Evolutionary conservation across 345 rosid genomes (phyloP).

Genomic region (Toxicodendron radicans): DNA sequence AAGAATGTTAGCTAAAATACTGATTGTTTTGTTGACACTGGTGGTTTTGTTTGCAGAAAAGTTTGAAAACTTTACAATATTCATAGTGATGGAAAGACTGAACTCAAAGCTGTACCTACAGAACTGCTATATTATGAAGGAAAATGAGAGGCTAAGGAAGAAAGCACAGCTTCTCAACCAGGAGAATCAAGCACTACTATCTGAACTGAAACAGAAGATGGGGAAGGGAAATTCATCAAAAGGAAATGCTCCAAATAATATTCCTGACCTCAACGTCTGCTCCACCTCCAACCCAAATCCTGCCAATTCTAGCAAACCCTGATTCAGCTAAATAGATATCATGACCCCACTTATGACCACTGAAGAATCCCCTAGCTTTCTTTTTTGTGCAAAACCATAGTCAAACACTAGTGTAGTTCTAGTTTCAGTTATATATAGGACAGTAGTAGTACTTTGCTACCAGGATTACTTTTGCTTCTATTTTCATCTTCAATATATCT

Average conservation of each 20-base stretch:
- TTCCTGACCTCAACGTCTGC: slow-evolving; percentile 47
- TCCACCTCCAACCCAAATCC: slow-evolving; percentile 41
- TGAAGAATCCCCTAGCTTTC: slow-evolving; percentile 14
- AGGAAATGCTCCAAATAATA: slow-evolving; percentile 29
- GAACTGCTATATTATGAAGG: slow-evolving; percentile 86
- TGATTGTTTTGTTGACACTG: slow-evolving; percentile 14
- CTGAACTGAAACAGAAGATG: slow-evolving; percentile 81
- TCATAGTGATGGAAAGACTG: slow-evolving; percentile 69
- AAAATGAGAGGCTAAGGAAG: slow-evolving; percentile 92
- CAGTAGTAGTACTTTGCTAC: slow-evolving; percentile 38
- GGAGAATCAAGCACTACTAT: slow-evolving; percentile 90
- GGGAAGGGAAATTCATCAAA: slow-evolving; percentile 40
- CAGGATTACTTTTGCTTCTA: slow-evolving; percentile 49
- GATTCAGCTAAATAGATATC: slow-evolving; percentile 29
- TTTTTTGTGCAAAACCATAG: slow-evolving; percentile 40
- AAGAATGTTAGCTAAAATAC: slow-evolving; percentile 23
- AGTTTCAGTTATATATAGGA: slow-evolving; percentile 47
- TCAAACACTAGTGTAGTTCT: slow-evolving; percentile 31
- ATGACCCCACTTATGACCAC: slow-evolving; percentile 47
- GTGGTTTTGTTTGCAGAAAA: slow-evolving; percentile 24
- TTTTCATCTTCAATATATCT: slow-evolving; percentile 43
- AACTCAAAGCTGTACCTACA: slow-evolving; percentile 86
- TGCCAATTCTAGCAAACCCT: slow-evolving; percentile 48
- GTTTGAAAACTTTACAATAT: slow-evolving; percentile 7
- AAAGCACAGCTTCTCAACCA: slow-evolving; percentile 97